These are phyloP conservation scores for Eutrema yunnanense DNA, from an alignment of 345 rosid species.

Conservation along the genomic window DNA sequence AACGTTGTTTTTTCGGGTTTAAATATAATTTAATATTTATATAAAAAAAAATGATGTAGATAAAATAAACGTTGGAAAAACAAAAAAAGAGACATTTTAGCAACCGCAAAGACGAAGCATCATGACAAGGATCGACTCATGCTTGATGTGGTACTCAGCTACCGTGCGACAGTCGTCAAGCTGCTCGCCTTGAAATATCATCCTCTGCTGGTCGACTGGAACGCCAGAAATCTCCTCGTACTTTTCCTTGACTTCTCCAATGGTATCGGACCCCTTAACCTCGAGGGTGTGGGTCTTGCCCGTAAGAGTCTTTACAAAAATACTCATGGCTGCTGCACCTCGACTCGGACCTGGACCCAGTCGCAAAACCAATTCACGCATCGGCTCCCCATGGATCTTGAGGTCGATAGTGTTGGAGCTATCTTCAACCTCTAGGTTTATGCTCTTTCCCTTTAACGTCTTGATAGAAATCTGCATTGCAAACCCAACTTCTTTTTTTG, in stretches of 20 bases:
- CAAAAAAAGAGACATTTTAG: neutral
- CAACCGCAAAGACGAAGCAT: neutral
- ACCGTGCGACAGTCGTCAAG: neutral
- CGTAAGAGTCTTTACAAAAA: neutral
- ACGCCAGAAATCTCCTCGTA: neutral
- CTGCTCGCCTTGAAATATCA: neutral
- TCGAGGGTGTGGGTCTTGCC: neutral
- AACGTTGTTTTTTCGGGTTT: no score
- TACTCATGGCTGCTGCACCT: neutral
- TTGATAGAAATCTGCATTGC: neutral
- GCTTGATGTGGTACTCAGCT: neutral
- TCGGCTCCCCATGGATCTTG: neutral
- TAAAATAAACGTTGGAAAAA: neutral
- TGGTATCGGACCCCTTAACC: neutral
- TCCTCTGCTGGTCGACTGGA: neutral
- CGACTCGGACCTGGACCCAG: neutral
- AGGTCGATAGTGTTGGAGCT: conserved; percentile 1
- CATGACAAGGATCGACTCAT: neutral
- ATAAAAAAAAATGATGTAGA: neutral
- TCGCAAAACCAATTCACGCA: neutral
- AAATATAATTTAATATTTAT: no score
- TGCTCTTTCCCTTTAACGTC: neutral
- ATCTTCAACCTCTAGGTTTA: conserved; percentile 1
- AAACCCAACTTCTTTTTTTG: neutral
- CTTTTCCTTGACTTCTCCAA: neutral